Conservation (phyloP, 1,284 basidiomycete genomes). For the Agroathelia rolfsii region DNA sequence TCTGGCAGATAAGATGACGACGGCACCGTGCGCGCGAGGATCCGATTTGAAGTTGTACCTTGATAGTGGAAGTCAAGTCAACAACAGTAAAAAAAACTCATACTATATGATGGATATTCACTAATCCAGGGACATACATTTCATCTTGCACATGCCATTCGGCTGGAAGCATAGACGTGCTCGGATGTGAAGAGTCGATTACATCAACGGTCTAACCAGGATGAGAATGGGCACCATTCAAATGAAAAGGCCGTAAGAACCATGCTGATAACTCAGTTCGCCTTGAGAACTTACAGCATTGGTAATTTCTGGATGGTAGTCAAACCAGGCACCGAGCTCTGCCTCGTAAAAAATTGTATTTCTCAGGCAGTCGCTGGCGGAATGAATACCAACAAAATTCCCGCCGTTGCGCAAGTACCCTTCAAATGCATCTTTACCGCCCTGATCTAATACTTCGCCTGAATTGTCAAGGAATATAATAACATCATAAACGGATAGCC, state of each 20-base stretch:
- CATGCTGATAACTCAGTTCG: too few relatives aligned
- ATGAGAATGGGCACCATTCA: conserved; percentile 1
- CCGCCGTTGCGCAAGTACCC: conserved; percentile 62
- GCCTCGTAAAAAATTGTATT: conserved; percentile 56
- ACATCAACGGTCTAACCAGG: conserved; percentile 48
- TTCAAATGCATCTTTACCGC: conserved; percentile 52
- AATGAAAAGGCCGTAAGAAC: too few relatives aligned
- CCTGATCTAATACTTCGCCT: conserved; percentile 59
- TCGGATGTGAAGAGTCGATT: conserved; percentile 53
- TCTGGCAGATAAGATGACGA: conserved; percentile 59
- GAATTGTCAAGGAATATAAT: conserved; percentile 67
- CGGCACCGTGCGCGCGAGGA: conserved; percentile 55
- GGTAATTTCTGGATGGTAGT: conserved; percentile 65
- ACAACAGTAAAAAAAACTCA: conserved; percentile 6
- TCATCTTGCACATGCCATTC: conserved; percentile 57
- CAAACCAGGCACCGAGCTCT: conserved; percentile 55
- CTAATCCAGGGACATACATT: too few relatives aligned
- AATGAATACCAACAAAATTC: conserved; percentile 61
- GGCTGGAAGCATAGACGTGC: conserved; percentile 52
- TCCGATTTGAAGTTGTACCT: conserved; percentile 77
- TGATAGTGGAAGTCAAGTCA: conserved; percentile 2
- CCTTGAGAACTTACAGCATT: conserved; percentile 42
- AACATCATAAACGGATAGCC: conserved; percentile 50
- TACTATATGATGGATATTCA: too few relatives aligned
- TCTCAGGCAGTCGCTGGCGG: conserved; percentile 58